These are phyloP conservation scores for Lactarius indigo DNA, from an alignment of 768 basidiomycete genomes.

Conservation along the genomic window DNA sequence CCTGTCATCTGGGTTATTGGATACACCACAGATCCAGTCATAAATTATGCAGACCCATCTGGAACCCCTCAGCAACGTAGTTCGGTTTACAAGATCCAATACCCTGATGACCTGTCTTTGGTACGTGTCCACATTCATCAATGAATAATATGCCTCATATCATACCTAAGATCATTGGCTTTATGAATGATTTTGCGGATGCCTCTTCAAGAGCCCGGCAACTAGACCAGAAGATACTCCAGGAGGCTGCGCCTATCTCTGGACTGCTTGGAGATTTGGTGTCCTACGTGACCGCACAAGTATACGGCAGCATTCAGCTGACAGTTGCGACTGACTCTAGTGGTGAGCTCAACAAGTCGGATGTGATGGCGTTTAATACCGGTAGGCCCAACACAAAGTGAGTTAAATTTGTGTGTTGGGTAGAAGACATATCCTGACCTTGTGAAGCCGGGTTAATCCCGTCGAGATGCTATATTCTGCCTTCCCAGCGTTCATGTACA, in stretches of 20 bases:
- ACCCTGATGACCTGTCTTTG: constrained; percentile 28
- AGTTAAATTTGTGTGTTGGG: not conserved
- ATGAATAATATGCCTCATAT: not conserved
- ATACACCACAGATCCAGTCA: constrained; percentile 28
- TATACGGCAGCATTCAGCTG: constrained; percentile 50
- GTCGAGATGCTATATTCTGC: constrained; percentile 53
- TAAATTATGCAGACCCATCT: constrained; percentile 33
- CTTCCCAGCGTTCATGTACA: constrained; percentile 51
- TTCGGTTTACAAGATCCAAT: constrained; percentile 42
- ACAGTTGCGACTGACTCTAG: constrained; percentile 46
- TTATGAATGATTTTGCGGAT: constrained; percentile 42
- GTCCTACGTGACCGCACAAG: constrained; percentile 51
- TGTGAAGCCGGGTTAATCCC: constrained; percentile 37
- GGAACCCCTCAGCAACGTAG: constrained; percentile 42
- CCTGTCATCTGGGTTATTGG: constrained; percentile 32
- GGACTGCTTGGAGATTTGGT: constrained; percentile 49
- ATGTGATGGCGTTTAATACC: constrained; percentile 52
- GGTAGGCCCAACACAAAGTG: no score
- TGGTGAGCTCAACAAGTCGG: constrained; percentile 48
- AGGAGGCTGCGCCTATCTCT: constrained; percentile 47
- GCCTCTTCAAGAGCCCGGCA: constrained; percentile 43
- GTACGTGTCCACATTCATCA: not conserved
- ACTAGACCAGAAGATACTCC: constrained; percentile 47
- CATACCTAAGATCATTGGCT: constrained; percentile 37
- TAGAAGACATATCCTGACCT: constrained; percentile 2